These are phyloP conservation scores for Pouteria campechiana DNA, from an alignment of 179 eudicot species.

Conservation along the genomic window DNA sequence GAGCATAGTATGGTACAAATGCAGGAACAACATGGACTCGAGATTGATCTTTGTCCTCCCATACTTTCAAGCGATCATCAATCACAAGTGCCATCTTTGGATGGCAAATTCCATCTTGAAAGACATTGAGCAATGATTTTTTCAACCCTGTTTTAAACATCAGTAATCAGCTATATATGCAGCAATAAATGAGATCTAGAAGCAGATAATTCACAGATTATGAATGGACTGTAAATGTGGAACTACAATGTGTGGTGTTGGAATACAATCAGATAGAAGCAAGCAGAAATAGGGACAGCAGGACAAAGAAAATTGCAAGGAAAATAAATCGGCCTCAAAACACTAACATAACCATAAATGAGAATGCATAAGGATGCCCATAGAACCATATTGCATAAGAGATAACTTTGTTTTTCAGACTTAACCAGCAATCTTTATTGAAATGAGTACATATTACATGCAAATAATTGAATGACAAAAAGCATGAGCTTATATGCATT, in stretches of 20 bases:
- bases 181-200: too few relatives aligned
- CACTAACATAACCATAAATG: neutral
- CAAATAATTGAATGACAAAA: neutral
- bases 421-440: too few relatives aligned
- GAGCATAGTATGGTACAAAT: constrained; percentile 98
- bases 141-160: constrained; percentile 61
- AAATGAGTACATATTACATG: neutral
- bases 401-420: too few relatives aligned
- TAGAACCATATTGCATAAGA: too few relatives aligned
- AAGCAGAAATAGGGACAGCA: too few relatives aligned
- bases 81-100: constrained; percentile 96
- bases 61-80: constrained; percentile 95
- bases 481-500: constrained; percentile 8
- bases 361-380: too few relatives aligned
- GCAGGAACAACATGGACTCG: constrained; percentile 99
- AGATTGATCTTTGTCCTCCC: constrained; percentile 98
- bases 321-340: neutral
- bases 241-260: too few relatives aligned
- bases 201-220: too few relatives aligned
- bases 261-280: too few relatives aligned
- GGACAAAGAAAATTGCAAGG: too few relatives aligned
- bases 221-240: too few relatives aligned
- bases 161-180: too few relatives aligned
- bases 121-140: constrained; percentile 88
- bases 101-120: constrained; percentile 80